Base-by-base conservation (phyloP, 352 stramenopile genomes). In the Thraustotheca clavata region DNA sequence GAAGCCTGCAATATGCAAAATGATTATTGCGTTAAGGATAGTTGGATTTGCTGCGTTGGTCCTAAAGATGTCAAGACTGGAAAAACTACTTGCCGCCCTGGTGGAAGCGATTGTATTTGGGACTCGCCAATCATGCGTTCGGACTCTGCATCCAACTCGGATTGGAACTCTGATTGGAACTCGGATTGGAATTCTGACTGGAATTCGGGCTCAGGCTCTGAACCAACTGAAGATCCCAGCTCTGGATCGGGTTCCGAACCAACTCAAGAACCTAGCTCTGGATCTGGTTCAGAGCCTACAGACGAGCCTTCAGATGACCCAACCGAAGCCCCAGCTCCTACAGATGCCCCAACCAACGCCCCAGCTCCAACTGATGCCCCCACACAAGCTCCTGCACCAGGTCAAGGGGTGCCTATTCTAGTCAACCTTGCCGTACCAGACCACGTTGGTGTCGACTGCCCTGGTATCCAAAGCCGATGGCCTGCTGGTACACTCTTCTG, bases 361-460 rank as follows among this genome's bases (percentile, higher is more conserved):
- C 38, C 20, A 18, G 38, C 38, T 20, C 20, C 38, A 16, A 20
- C 38, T 16, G n/a, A n/a, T n/a, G n/a, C n/a, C n/a, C n/a, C n/a
- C n/a, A n/a, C n/a, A n/a, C n/a, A n/a, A n/a, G n/a, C n/a, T n/a
- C n/a, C n/a, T n/a, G n/a, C n/a, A n/a, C n/a, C n/a, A n/a, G n/a
- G n/a, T n/a, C n/a, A n/a, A n/a, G 43, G 43, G 6, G 43, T 52
- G 12, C 43, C 43, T 9, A 52, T 52, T 31, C 43, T 52, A 18
- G 43, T 52, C 11, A 52, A 52, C 43, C n/a, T 52, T 9, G 43
- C 43, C 7, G 43, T 52, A 24, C 24, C 31, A 9, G 34, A 31
- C 43, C 43, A 52, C n/a, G 43, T 52, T 2, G 43, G 43, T 31
- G 43, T 52, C n/a, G 43, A 52, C 43, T 52, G 43, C 43, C 43